Conservation (phyloP, 805 yeast genomes). For the Jamesozyma lodderae region DNA sequence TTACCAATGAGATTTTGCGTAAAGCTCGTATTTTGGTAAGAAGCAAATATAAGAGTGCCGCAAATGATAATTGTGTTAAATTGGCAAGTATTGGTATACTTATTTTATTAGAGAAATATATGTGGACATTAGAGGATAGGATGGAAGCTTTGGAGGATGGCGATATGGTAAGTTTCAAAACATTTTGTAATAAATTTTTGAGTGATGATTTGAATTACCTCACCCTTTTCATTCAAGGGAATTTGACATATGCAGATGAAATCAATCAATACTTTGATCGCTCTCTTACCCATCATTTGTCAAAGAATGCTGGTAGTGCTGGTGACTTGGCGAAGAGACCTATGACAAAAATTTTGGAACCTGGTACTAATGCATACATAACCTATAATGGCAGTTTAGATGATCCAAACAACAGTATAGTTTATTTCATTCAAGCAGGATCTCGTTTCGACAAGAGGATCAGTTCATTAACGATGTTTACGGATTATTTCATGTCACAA, state of each 20-base stretch:
- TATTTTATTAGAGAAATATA: conserved; percentile 45
- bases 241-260: conserved; percentile 25
- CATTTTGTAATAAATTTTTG: conserved; percentile 27
- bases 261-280: conserved; percentile 22
- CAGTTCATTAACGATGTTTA: conserved; percentile 37
- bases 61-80: conserved; percentile 37
- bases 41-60: conserved; percentile 37
- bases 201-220: conserved; percentile 18
- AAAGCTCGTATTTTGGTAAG: conserved; percentile 41
- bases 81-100: conserved; percentile 43
- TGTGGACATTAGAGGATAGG: conserved; percentile 48
- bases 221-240: conserved; percentile 46
- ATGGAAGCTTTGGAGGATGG: conserved; percentile 46
- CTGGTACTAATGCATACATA: conserved; percentile 31
- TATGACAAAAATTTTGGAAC: conserved; percentile 31
- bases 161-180: conserved; percentile 30
- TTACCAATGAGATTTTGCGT: conserved; percentile 33
- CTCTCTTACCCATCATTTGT: conserved; percentile 23
- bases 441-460: conserved; percentile 29
- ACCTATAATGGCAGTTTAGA: conserved; percentile 30
- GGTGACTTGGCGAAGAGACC: background rate
- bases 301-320: background rate
- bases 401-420: conserved; percentile 47
- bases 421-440: conserved; percentile 52
- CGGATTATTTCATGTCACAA: conserved; percentile 39